phyloP scores from a whole-genome alignment of 495 filamentous ascomycete genomes.

The Daldinia childiae region DNA sequence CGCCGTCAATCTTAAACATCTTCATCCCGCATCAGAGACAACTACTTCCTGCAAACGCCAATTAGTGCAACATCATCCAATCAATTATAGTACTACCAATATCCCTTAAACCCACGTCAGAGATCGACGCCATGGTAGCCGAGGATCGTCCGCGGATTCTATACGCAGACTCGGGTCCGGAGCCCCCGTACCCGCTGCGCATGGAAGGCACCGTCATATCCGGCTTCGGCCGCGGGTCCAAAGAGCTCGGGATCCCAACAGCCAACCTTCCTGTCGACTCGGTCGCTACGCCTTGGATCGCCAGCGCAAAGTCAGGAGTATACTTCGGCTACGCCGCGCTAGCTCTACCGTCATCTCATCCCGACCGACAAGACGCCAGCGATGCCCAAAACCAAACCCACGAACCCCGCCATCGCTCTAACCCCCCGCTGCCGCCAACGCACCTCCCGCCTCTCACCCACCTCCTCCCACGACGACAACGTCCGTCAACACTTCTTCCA shows the following conservation, averaged over 20 bases:
- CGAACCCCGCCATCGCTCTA: slow-evolving; percentile 13
- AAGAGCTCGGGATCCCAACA: slow-evolving; percentile 95
- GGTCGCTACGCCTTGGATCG: slow-evolving; percentile 72
- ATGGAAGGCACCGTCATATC: slow-evolving; percentile 86
- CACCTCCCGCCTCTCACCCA: slow-evolving; percentile 5
- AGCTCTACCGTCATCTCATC: slow-evolving; percentile 56
- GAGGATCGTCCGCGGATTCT: slow-evolving; percentile 66
- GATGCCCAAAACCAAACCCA: neutral
- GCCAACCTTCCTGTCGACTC: slow-evolving; percentile 92
- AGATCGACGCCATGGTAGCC: slow-evolving; percentile 21
- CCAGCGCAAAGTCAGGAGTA: slow-evolving; percentile 76
- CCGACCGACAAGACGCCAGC: slow-evolving; percentile 38
- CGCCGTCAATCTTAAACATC: slow-evolving; percentile 3
- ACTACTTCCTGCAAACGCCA: neutral
- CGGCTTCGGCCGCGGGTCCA: slow-evolving; percentile 93
- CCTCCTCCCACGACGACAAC: slow-evolving; percentile 9
- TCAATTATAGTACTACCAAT: neutral
- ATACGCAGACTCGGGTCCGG: slow-evolving; percentile 75
- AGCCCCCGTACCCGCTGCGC: slow-evolving; percentile 79
- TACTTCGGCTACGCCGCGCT: slow-evolving; percentile 91
- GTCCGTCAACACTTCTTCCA: neutral
- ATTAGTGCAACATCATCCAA: neutral
- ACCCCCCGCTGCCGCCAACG: slow-evolving; percentile 26
- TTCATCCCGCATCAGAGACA: neutral
- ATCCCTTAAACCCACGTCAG: slow-evolving; percentile 3